These are phyloP conservation scores for Penicillium lividum DNA, from an alignment of 495 filamentous ascomycete genomes.

Conservation along the genomic window DNA sequence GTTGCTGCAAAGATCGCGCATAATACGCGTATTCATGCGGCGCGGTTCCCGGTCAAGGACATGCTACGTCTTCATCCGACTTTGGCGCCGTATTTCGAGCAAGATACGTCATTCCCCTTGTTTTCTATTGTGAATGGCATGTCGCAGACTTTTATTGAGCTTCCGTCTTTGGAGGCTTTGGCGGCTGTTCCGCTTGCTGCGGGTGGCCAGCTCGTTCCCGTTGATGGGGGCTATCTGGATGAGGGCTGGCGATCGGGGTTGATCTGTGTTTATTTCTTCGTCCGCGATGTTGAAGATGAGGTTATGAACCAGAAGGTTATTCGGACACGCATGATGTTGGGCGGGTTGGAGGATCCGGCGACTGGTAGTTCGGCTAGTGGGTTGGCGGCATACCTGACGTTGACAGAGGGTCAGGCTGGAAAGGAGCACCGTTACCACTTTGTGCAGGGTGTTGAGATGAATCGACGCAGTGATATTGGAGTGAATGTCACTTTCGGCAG, in stretches of 20 bases:
- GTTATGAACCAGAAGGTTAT: conserved; percentile 33
- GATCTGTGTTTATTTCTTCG: conserved; percentile 59
- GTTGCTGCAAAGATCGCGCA: conserved; percentile 64
- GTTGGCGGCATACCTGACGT: conserved; percentile 57
- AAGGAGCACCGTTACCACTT: conserved; percentile 47
- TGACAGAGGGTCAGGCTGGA: conserved; percentile 37
- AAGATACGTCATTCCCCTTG: conserved; percentile 25
- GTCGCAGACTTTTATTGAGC: conserved; percentile 62
- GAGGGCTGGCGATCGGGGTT: conserved; percentile 58
- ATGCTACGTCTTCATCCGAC: conserved; percentile 35
- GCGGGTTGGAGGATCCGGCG: conserved; percentile 64
- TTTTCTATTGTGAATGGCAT: conserved; percentile 58
- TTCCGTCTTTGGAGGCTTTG: conserved; percentile 46
- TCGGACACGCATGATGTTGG: conserved; percentile 54
- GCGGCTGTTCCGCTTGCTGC: conserved; percentile 29
- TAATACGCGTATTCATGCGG: conserved; percentile 61
- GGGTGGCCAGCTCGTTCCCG: conserved; percentile 24
- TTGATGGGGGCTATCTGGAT: conserved; percentile 45
- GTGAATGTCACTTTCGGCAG: conserved; percentile 41
- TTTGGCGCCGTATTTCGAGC: conserved; percentile 25
- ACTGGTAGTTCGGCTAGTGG: conserved; percentile 67
- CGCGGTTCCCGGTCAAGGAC: conserved; percentile 28
- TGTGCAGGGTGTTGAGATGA: conserved; percentile 81
- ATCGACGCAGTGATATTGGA: conserved; percentile 61
- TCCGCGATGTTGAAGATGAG: conserved; percentile 38